These are phyloP conservation scores for Leptoxyphium fumago DNA, from an alignment of 2,329 filamentous ascomycete species.

Conservation along the genomic window DNA sequence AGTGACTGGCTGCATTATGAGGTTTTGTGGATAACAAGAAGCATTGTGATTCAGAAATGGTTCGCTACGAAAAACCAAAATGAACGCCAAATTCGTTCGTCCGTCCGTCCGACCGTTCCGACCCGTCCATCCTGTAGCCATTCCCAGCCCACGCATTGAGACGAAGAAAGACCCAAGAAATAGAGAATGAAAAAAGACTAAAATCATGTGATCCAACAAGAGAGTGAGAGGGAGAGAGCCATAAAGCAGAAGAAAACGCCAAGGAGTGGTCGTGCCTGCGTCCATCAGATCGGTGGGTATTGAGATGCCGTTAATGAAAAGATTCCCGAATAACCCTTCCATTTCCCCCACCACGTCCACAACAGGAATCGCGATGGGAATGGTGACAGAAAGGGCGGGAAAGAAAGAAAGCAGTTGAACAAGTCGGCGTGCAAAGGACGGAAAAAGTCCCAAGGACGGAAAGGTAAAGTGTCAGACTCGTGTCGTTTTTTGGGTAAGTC, in stretches of 20 bases:
- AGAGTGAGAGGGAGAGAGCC: neutral
- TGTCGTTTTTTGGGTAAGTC: neutral
- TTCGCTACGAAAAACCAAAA: neutral
- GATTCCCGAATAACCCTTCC: neutral
- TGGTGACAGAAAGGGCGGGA: neutral
- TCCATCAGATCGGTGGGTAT: neutral
- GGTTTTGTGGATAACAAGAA: neutral
- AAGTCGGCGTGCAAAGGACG: neutral
- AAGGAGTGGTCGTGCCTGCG: neutral
- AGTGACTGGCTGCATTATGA: neutral
- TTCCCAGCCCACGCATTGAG: neutral
- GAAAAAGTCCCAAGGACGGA: too few species aligned
- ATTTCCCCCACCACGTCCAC: neutral
- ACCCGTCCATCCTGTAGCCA: neutral
- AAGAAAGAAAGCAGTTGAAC: neutral
- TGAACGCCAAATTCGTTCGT: neutral
- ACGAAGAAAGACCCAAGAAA: neutral
- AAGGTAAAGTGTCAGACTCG: neutral
- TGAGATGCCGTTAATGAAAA: neutral
- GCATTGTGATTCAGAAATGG: neutral
- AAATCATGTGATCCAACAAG: neutral
- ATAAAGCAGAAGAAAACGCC: neutral
- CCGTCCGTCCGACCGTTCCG: neutral
- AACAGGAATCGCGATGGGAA: neutral
- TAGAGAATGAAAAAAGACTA: neutral